phyloP scores from a whole-genome alignment of 805 yeast species.

The Blastobotrys terrestris region DNA sequence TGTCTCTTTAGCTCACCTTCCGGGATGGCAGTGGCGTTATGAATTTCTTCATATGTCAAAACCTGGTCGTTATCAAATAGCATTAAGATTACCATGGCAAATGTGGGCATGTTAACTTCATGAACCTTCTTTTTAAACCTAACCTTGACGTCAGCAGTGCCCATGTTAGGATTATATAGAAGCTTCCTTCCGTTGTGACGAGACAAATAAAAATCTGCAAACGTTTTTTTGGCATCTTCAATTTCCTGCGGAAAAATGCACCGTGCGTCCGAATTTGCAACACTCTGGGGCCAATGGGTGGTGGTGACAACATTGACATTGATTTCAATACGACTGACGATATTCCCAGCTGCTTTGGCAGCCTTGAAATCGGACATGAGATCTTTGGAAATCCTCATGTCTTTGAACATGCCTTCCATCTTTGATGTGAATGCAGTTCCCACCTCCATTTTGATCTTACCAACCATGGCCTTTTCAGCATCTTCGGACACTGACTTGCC shows the following conservation, averaged over 20 bases:
- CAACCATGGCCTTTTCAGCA: conserved; percentile 61
- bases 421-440: conserved; percentile 76
- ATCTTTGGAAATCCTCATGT: conserved; percentile 55
- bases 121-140: conserved; percentile 64
- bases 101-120: conserved; percentile 73
- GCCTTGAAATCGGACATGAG: conserved; percentile 37
- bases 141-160: conserved; percentile 73
- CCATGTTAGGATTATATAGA: conserved; percentile 78
- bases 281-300: conserved; percentile 62
- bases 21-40: conserved; percentile 63
- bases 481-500: conserved; percentile 44
- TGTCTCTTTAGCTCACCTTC: conserved; percentile 67
- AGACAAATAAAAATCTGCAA: conserved; percentile 45
- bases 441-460: conserved; percentile 64
- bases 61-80: conserved; percentile 47
- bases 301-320: conserved; percentile 52
- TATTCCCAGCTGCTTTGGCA: not conserved
- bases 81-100: conserved; percentile 71
- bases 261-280: conserved; percentile 25
- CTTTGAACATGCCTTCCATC: conserved; percentile 82
- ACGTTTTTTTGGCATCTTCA: conserved; percentile 37
- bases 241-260: conserved; percentile 39
- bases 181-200: conserved; percentile 54
- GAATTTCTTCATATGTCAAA: conserved; percentile 57
- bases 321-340: conserved; percentile 34